Evolutionary conservation across 345 rosid genomes (phyloP).

Genomic region (Eucalyptus marginata): DNA sequence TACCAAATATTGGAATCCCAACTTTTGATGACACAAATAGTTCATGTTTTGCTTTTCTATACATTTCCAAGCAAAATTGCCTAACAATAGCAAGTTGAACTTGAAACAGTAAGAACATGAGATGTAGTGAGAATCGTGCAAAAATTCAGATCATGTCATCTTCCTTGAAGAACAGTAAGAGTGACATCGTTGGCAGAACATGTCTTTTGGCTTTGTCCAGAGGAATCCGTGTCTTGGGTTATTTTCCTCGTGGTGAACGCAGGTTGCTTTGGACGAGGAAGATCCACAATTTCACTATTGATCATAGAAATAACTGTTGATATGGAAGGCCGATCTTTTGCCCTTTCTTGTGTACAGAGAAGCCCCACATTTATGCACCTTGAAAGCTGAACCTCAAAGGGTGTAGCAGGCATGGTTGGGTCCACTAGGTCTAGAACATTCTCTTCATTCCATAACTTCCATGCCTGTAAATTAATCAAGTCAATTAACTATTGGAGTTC

Average conservation of each 20-base stretch:
- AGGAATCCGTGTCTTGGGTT: neutral
- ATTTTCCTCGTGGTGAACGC: neutral
- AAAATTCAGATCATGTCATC: neutral
- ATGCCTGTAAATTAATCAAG: neutral
- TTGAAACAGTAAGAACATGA: neutral
- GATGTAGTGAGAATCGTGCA: neutral
- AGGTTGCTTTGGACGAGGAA: neutral
- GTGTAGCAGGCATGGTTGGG: neutral
- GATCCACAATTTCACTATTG: constrained; percentile 1
- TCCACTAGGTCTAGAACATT: neutral
- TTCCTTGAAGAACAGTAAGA: neutral
- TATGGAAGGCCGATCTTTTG: neutral
- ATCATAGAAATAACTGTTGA: constrained; percentile 2
- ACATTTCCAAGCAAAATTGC: neutral
- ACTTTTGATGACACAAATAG: neutral
- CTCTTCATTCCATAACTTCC: constrained; percentile 7
- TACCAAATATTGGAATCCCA: neutral
- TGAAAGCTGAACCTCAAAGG: neutral
- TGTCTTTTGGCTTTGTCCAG: neutral
- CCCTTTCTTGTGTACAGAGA: constrained; percentile 2
- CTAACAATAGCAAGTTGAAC: neutral
- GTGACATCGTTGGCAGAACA: neutral
- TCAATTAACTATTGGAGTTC: neutral
- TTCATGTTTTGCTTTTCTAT: neutral
- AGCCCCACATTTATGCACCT: constrained; percentile 9